Evolutionary conservation across 2,329 filamentous ascomycete genomes (phyloP), one percentile per base, ranked within the genome.

Genomic region (Pseudogymnoascus sp.): DNA sequence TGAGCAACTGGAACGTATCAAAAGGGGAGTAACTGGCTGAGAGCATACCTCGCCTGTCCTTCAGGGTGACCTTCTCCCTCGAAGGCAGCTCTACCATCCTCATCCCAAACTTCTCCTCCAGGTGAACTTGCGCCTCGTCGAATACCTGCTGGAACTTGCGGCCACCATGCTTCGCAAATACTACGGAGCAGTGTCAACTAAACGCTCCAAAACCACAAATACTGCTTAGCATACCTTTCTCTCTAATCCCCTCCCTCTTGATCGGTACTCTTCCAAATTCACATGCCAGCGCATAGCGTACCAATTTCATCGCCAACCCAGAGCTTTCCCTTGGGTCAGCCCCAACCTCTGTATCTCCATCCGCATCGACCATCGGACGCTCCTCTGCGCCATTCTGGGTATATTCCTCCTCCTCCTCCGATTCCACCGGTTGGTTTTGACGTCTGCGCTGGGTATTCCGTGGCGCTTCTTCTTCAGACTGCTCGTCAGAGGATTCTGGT

Each of bases 61-160:
- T 86, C 35, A 96, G 76, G 0, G 91, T 91, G 58, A 90, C 82
- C 74, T 92, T 95, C 70, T 97, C 93, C 70, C 83, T 84, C 1
- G 83, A 79, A 0, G 94, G 92, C 59, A 97, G 79, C 75, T 97
- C 92, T 3, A 85, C 81, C 80, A 99, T 83, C 73, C 92, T 83
- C 92, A 97, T 96, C n/a, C 94, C 94, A 75, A 96, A 97, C 1
- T 87, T 81, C 1, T 77, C 77, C 58, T 81, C 79, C 38, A 99
- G 78, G 67, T 89, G 83, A 35, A 78, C 75, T 73, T 99, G 93
- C 42, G 93, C 91, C 41, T 83, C 79, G 0, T 84, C 83, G 70
- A 96, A 97, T 3, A 97, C 85, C 10, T 77, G 74, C 71, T 86
- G 92, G 73, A 97, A 97, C 33, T 8, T 38, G 36, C 85, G 81